phyloP scores from a whole-genome alignment of 2,329 filamentous ascomycete genomes.

The Colletotrichum costaricense region DNA sequence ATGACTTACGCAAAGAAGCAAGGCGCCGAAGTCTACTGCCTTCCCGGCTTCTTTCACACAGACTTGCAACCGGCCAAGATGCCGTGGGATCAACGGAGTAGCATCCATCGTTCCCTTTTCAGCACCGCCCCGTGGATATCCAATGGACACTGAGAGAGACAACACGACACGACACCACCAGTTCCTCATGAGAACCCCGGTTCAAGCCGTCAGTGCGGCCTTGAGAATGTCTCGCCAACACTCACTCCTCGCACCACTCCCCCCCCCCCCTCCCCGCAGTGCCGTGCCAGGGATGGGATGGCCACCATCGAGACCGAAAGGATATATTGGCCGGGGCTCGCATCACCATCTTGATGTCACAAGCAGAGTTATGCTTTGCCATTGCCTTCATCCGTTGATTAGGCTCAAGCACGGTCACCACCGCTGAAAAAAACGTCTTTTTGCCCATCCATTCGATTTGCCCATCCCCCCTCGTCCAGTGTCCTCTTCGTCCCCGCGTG shows the following conservation, averaged over 20 bases:
- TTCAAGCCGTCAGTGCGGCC: slow-evolving; percentile 23
- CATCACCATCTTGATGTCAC: slow-evolving; percentile 24
- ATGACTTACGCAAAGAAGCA: slow-evolving; percentile 29
- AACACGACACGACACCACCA: slow-evolving; percentile 24
- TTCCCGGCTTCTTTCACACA: slow-evolving; percentile 17
- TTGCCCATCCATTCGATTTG: slow-evolving; percentile 17
- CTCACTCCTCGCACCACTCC: not conserved
- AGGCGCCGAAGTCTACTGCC: slow-evolving; percentile 23
- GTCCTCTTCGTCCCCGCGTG: slow-evolving; percentile 3
- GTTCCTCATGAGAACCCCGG: slow-evolving; percentile 26
- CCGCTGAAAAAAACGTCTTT: slow-evolving; percentile 15
- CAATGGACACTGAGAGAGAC: slow-evolving; percentile 21
- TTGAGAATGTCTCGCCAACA: slow-evolving; percentile 27
- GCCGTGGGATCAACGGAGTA: slow-evolving; percentile 21
- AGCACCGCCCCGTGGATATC: slow-evolving; percentile 16
- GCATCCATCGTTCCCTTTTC: slow-evolving; percentile 14
- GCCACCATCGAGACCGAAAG: slow-evolving; percentile 2
- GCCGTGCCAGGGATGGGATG: slow-evolving; percentile 5
- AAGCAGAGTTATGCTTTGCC: slow-evolving; percentile 17
- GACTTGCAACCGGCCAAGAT: slow-evolving; percentile 27
- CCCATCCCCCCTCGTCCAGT: slow-evolving; percentile 12
- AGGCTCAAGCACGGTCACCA: slow-evolving; percentile 24
- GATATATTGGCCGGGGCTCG: slow-evolving; percentile 30
- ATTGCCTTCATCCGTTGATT: slow-evolving; percentile 25
- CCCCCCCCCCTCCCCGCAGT: slow-evolving; percentile 8